phyloP scores from a whole-genome alignment of 2,329 filamentous ascomycete species.

The Aspergillus nomiae region DNA sequence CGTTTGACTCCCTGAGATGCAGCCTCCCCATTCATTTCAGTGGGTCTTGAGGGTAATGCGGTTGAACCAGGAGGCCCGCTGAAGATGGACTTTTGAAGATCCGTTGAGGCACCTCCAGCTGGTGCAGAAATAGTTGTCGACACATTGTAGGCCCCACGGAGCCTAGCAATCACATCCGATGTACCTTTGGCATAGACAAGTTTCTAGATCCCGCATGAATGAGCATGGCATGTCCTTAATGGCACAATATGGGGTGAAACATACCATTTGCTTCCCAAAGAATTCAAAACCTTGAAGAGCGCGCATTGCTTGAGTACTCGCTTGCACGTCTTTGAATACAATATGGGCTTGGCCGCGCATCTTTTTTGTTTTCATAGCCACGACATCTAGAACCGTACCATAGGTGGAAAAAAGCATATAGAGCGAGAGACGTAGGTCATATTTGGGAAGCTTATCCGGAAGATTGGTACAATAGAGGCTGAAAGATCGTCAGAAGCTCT shows the following conservation, averaged over 20 bases:
- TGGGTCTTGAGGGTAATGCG: constrained; percentile 53
- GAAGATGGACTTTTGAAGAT: constrained; percentile 79
- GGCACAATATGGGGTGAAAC: constrained; percentile 36
- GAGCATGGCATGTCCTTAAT: constrained; percentile 2
- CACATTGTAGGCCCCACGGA: constrained; percentile 85
- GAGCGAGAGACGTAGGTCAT: constrained; percentile 79
- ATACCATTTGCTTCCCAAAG: constrained; percentile 80
- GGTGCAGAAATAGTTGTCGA: constrained; percentile 55
- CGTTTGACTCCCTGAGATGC: constrained; percentile 66
- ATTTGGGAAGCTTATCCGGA: constrained; percentile 85
- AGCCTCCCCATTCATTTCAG: constrained; percentile 49
- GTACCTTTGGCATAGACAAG: constrained; percentile 89
- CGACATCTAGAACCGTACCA: constrained; percentile 86
- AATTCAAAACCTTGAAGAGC: constrained; percentile 83
- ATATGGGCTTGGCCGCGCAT: constrained; percentile 97
- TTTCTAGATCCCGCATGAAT: constrained; percentile 58
- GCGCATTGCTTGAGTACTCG: constrained; percentile 92
- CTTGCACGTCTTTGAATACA: constrained; percentile 83
- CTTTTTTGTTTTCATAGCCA: constrained; percentile 82
- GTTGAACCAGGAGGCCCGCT: constrained; percentile 57
- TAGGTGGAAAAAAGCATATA: constrained; percentile 96
- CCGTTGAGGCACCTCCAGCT: constrained; percentile 65
- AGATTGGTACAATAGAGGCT: constrained; percentile 90
- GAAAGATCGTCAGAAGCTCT: constrained; percentile 25
- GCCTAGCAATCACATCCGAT: constrained; percentile 83